Base-by-base conservation (phyloP, 1,284 basidiomycete species). In the Pseudozyma pruni region DNA sequence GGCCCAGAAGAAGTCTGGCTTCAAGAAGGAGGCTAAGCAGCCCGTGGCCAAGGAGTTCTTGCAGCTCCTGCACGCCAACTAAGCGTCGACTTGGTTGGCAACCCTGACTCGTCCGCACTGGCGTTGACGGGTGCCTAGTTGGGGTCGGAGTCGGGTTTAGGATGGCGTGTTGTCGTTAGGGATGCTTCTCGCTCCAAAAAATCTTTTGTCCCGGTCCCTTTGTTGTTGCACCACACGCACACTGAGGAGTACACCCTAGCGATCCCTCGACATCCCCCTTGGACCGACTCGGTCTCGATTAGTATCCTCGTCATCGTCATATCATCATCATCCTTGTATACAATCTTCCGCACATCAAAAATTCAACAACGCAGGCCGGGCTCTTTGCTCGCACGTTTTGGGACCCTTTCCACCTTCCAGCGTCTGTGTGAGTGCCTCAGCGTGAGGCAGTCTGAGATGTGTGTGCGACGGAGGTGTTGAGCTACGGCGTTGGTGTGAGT, bases 1-100 rank as follows among this genome's bases (percentile, higher is more conserved):
- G 76, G 67, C 77, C 51, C 59, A 62, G 55, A 73, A 75, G 66
- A 68, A 62, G 53, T 76, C 67, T 7, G 80, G 79, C 54, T 23
- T 70, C 70, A 79, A 79, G 68, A 61, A 75, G 62, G 75, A 75
- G 74, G 57, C 75, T 56, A 72, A 63, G 47, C 69, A 76, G 64
- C 86, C 89, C 62, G 92, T 92, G 72, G 89, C 90, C 83, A 89
- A 93, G 85, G 87, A 88, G 63, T 97, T 96, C 92, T 86, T 93
- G 83, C 87, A 87, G 76, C 93, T 88, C 75, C 89, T 97, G 27
- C 62, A 68, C 59, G 75, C 75, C 60, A 39, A 44, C 60, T 72
- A 68, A 68, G 43, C 61, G 49, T 31, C 27, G 27, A 17, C 37
- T 19, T 20, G n/a, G n/a, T n/a, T n/a, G n/a, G n/a, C n/a, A n/a